These are phyloP conservation scores for Paecilomyces formosus DNA, from an alignment of 2,329 filamentous ascomycete species.

Conservation along the genomic window DNA sequence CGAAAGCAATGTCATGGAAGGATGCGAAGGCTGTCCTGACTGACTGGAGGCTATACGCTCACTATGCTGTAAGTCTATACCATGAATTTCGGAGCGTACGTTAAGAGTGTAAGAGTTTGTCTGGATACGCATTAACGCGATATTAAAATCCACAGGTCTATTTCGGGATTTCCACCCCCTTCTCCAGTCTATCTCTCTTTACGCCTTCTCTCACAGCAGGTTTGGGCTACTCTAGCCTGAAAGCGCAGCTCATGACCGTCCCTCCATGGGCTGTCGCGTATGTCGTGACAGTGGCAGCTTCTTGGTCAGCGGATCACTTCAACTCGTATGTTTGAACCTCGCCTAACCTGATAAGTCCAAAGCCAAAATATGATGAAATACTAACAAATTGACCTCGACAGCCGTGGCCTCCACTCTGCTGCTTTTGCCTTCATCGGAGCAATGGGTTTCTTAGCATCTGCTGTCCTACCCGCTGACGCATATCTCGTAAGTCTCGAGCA, in stretches of 20 bases:
- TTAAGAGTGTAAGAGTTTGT: slow-evolving; percentile 1
- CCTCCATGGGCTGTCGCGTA: slow-evolving; percentile 59
- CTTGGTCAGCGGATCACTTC: slow-evolving; percentile 55
- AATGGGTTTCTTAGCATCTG: slow-evolving; percentile 55
- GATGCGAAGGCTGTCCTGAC: slow-evolving; percentile 9
- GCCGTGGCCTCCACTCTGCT: slow-evolving; percentile 46
- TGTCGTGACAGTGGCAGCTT: slow-evolving; percentile 41
- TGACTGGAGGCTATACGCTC: slow-evolving; percentile 17
- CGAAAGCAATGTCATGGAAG: slow-evolving; percentile 10
- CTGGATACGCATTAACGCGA: neutral
- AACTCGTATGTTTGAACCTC: slow-evolving; percentile 18
- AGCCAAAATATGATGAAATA: neutral
- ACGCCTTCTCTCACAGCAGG: slow-evolving; percentile 59
- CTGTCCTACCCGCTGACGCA: slow-evolving; percentile 52
- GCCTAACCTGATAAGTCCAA: no score
- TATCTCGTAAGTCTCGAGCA: slow-evolving; percentile 36
- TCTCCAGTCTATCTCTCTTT: slow-evolving; percentile 53
- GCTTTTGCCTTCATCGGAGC: slow-evolving; percentile 45
- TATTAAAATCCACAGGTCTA: slow-evolving; percentile 33
- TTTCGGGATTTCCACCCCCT: slow-evolving; percentile 47
- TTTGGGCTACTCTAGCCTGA: slow-evolving; percentile 47
- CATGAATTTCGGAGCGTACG: neutral
- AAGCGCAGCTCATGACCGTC: slow-evolving; percentile 59
- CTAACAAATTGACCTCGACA: slow-evolving; percentile 17
- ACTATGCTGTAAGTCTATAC: slow-evolving; percentile 39